Conservation (phyloP, 257 asterid genomes). For the Avicennia marina region DNA sequence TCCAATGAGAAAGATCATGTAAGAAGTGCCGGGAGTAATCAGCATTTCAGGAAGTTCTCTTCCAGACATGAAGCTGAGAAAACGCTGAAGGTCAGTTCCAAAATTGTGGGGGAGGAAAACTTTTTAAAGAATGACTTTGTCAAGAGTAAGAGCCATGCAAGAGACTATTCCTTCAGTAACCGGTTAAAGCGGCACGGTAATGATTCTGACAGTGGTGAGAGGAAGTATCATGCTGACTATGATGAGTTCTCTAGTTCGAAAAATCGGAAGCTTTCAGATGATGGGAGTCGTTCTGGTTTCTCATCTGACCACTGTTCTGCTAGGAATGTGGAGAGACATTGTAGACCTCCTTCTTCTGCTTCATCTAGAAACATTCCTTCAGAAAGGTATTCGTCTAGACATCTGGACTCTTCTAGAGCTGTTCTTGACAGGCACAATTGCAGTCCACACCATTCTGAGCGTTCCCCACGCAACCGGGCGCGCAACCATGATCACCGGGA, state of each 20-base stretch:
- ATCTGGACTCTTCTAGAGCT: constrained; percentile 58
- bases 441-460: constrained; percentile 78
- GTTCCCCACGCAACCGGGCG: constrained; percentile 65
- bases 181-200: constrained; percentile 64
- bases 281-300: constrained; percentile 50
- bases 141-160: constrained; percentile 64
- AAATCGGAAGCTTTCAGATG: constrained; percentile 72
- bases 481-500: constrained; percentile 51
- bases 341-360: constrained; percentile 40
- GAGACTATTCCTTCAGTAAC: constrained; percentile 49
- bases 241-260: constrained; percentile 68
- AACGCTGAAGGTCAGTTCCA: constrained; percentile 52
- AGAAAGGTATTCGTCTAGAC: constrained; percentile 73
- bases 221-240: constrained; percentile 53
- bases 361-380: constrained; percentile 50
- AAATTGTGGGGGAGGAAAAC: constrained; percentile 62
- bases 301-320: constrained; percentile 57
- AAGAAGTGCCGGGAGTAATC: constrained; percentile 52
- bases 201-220: constrained; percentile 58
- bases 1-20: constrained; percentile 54
- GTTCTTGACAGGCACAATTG: constrained; percentile 51
- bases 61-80: constrained; percentile 71
- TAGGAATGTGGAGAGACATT: constrained; percentile 43
- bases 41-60: constrained; percentile 51
- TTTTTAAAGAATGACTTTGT: constrained; percentile 51